A percentile compares a stretch with the other conserved stretches of the same genome.
Evolutionary conservation across 2,329 filamentous ascomycete species (phyloP).

Genomic region (Metarhizium album): DNA sequence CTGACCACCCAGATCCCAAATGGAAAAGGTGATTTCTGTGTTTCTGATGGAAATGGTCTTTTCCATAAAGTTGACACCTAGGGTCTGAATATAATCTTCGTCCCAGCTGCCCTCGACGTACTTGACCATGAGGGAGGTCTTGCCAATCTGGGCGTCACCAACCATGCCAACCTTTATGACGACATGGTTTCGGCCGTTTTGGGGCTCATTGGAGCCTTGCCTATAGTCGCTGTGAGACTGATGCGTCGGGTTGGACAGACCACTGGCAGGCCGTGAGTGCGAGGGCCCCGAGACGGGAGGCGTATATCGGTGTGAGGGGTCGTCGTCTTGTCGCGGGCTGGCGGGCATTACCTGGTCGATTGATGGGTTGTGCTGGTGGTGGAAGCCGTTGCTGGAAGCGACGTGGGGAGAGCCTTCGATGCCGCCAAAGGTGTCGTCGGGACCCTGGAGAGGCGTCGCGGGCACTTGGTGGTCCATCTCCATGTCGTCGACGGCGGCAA

Average conservation of each 20-base stretch:
- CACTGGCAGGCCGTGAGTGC: constrained; percentile 45
- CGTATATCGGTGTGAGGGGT: constrained; percentile 33
- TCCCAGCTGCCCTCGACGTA: constrained; percentile 99
- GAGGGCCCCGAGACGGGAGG: constrained; percentile 34
- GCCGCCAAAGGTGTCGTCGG: constrained; percentile 39
- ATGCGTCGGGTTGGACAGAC: constrained; percentile 35
- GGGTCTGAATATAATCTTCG: constrained; percentile 97
- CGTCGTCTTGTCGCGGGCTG: constrained; percentile 31
- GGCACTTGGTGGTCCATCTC: constrained; percentile 25
- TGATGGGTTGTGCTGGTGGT: constrained; percentile 36
- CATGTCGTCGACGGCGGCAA: constrained; percentile 41
- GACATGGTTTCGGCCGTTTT: constrained; percentile 56
- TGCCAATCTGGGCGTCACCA: constrained; percentile 96
- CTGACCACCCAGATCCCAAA: constrained; percentile 97
- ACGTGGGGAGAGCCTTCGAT: constrained; percentile 38
- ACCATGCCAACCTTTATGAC: constrained; percentile 99
- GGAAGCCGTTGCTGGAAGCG: constrained; percentile 24
- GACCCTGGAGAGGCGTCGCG: constrained; percentile 21
- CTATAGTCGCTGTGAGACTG: constrained; percentile 34
- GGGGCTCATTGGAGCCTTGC: constrained; percentile 25
- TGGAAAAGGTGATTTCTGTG: constrained; percentile 98
- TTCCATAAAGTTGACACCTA: constrained; percentile 99
- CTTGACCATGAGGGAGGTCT: constrained; percentile 99
- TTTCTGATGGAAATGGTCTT: constrained; percentile 99
- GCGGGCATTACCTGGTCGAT: constrained; percentile 36